These are phyloP conservation scores for Nicotiana paniculata DNA, from an alignment of 257 asterid genomes.

Conservation along the genomic window DNA sequence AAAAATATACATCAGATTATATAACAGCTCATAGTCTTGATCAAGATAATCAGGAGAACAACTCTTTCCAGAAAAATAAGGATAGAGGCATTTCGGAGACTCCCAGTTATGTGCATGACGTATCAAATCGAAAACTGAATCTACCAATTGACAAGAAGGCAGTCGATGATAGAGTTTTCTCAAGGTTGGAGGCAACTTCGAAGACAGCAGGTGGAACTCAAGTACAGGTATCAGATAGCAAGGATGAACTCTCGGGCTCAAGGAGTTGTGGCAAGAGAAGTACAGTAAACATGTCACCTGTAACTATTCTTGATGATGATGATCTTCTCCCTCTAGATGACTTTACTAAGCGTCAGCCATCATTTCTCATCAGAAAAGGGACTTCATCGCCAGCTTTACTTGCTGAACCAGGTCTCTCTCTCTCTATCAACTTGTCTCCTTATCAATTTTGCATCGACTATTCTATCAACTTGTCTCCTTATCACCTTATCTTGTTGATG, in stretches of 20 bases:
- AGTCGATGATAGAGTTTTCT: conserved; percentile 14
- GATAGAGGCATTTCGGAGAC: conserved; percentile 3
- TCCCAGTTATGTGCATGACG: conserved; percentile 19
- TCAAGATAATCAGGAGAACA: conserved; percentile 24
- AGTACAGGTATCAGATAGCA: conserved; percentile 17
- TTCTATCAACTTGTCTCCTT: too few species aligned
- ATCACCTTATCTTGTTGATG: too few species aligned
- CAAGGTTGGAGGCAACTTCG: conserved; percentile 21
- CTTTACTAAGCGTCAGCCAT: conserved; percentile 19
- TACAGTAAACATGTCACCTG: conserved; percentile 13
- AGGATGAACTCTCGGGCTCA: conserved; percentile 26
- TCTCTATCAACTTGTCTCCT: background rate
- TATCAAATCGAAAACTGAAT: conserved; percentile 6
- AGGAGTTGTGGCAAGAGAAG: conserved; percentile 13
- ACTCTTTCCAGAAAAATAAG: conserved; percentile 17
- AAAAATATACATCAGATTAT: conserved; percentile 18
- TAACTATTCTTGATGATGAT: conserved; percentile 24
- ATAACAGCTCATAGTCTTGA: conserved; percentile 12
- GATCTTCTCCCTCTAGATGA: conserved; percentile 45
- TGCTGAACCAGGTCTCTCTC: background rate
- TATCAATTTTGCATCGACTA: too few species aligned
- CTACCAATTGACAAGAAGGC: conserved; percentile 12
- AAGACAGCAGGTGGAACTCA: conserved; percentile 31
- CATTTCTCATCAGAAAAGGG: conserved; percentile 34
- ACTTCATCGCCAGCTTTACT: conserved; percentile 13